Conservation (phyloP, 768 basidiomycete species). For the Termitomyces sp. region DNA sequence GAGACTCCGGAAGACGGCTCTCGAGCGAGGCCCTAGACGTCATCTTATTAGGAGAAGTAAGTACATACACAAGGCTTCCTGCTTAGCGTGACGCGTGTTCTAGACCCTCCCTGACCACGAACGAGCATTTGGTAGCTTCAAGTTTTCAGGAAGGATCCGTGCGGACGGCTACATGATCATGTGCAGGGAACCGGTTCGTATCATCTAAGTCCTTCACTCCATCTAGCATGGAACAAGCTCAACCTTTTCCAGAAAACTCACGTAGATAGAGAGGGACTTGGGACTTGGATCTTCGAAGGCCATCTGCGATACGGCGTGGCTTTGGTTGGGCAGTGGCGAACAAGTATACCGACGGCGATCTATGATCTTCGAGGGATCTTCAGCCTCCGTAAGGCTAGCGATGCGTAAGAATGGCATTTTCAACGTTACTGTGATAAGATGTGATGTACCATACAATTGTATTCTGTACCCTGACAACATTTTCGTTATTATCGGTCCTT, state of each 20-base stretch:
- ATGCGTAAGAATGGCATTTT: conserved; percentile 3
- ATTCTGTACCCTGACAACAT: background rate
- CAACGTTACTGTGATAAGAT: background rate
- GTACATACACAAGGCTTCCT: conserved; percentile 10
- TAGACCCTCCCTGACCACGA: conserved; percentile 52
- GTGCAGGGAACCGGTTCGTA: conserved; percentile 51
- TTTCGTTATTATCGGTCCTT: background rate
- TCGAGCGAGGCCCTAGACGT: conserved; percentile 22
- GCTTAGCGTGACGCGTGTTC: background rate
- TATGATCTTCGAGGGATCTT: conserved; percentile 47
- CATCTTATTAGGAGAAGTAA: conserved; percentile 36
- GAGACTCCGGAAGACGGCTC: conserved; percentile 2
- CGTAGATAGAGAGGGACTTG: conserved; percentile 31
- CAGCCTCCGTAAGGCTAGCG: conserved; percentile 41
- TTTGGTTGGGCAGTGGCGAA: conserved; percentile 51
- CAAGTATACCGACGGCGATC: conserved; percentile 24
- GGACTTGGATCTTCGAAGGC: conserved; percentile 55
- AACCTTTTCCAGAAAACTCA: conserved; percentile 30
- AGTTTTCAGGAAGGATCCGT: conserved; percentile 51
- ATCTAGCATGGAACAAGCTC: background rate
- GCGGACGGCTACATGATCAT: conserved; percentile 56
- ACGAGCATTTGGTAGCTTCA: conserved; percentile 62
- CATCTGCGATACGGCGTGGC: conserved; percentile 40
- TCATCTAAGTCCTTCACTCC: background rate
- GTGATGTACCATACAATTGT: background rate